Evolutionary conservation across 2,329 filamentous ascomycete genomes (phyloP), one percentile per base, ranked within the genome.

Genomic region (Clarireedia monteithiana): DNA sequence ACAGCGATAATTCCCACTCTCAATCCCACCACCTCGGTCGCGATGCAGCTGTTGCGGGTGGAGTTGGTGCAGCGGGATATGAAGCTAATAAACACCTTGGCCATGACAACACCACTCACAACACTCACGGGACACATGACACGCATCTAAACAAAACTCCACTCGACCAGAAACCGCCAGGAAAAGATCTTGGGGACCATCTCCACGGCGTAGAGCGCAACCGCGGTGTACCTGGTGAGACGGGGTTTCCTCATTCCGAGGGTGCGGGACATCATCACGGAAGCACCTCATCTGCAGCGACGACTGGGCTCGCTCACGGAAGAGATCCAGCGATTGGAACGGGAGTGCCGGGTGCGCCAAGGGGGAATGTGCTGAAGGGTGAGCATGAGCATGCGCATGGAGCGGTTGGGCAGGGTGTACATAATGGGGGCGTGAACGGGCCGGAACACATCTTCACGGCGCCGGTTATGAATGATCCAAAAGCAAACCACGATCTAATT

Each of bases 191-290:
- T 5, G 60, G 60, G n/a, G 59, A 44, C n/a, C 57, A 53, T 24
- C 56, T 57, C 10, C 57, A 63, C 53, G 62, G 60, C 24, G 53
- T 48, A 4, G 59, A 60, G 24, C 56, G 63, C 23, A 61, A 62
- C 52, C 56, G 63, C 14, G 57, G 60, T 34, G 49, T 53, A 6
- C 45, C 23, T 15, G 55, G 55, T 5, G n/a, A 20, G 23, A 46
- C 51, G 9, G 44, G 34, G 46, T 60, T 55, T 48, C 56, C n/a
- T 38, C 38, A 48, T 4, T 46, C 53, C 23, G 30, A 34, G 5
- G n/a, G 14, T n/a, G 30, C 15, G 5, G n/a, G 14, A n/a, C 15
- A 36, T n/a, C 26, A 15, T 20, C 27, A n/a, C 17, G 47, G 47
- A 2, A 20, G n/a, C 20, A 20, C n/a, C 20, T 17, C n/a, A 20